phyloP scores from a whole-genome alignment of 345 rosid genomes.

The Luvunga scandens region DNA sequence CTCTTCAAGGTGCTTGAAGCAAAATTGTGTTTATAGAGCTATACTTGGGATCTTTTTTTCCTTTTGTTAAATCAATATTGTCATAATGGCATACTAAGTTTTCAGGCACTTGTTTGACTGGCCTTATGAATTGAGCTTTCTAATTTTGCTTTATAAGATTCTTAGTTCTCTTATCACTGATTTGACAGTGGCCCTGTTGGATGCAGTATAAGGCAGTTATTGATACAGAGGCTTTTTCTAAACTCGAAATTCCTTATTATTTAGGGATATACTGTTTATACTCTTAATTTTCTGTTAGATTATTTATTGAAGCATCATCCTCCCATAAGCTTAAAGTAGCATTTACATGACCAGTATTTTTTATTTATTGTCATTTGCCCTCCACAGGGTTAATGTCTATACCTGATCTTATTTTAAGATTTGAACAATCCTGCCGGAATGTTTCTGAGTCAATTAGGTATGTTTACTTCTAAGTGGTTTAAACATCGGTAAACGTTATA shows the following conservation, averaged over 20 bases:
- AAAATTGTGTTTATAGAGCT: background rate
- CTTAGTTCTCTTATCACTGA: background rate
- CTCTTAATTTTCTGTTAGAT: background rate
- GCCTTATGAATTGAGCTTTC: background rate
- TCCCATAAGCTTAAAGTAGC: background rate
- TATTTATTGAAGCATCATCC: background rate
- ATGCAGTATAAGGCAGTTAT: background rate
- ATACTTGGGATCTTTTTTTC: background rate
- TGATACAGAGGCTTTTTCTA: background rate
- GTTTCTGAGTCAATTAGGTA: conserved; percentile 90
- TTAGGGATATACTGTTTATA: background rate
- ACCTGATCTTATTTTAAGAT: conserved; percentile 74
- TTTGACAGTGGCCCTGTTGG: background rate
- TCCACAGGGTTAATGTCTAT: conserved; percentile 79
- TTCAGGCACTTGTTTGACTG: background rate
- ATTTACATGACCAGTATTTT: background rate
- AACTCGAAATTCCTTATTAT: background rate
- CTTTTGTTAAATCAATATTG: background rate
- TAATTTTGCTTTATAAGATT: background rate
- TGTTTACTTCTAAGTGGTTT: conserved; percentile 2
- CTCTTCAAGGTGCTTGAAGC: conserved; percentile 68
- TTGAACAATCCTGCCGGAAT: conserved; percentile 77
- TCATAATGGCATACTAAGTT: background rate
- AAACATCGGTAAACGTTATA: background rate
- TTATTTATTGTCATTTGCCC: conserved; percentile 1